Evolutionary conservation across 345 rosid species (phyloP).

Genomic region (Bruguiera sexangula): DNA sequence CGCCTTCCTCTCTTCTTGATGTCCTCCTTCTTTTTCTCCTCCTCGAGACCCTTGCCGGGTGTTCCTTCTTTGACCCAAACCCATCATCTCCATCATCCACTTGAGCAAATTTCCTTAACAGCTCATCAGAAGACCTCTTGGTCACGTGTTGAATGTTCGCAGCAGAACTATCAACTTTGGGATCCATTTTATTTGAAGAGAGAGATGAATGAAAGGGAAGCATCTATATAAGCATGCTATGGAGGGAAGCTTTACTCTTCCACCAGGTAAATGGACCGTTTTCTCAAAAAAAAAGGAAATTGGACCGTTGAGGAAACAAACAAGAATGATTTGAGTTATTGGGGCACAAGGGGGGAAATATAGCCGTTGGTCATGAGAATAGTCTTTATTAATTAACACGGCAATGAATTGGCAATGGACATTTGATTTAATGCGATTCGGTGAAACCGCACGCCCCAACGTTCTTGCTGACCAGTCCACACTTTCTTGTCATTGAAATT

Average conservation of each 20-base stretch:
- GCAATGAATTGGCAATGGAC: conserved; percentile 16
- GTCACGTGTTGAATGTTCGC: conserved; percentile 55
- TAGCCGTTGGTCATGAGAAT: conserved; percentile 42
- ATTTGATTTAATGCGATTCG: neutral
- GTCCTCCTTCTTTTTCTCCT: conserved; percentile 32
- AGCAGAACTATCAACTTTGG: neutral
- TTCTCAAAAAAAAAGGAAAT: conserved; percentile 3
- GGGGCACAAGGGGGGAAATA: conserved; percentile 10
- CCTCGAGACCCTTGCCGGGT: conserved; percentile 16
- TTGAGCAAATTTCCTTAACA: conserved; percentile 72
- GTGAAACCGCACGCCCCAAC: too few relatives aligned
- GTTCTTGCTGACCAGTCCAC: too few relatives aligned
- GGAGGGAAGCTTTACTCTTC: conserved; percentile 6
- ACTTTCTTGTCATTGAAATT: too few relatives aligned
- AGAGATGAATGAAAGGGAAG: neutral
- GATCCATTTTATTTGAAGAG: neutral
- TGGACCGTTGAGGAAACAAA: conserved; percentile 56
- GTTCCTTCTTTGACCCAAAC: conserved; percentile 14
- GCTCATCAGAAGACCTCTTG: conserved; percentile 72
- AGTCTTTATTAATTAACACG: too few relatives aligned
- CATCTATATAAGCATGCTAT: neutral
- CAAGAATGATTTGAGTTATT: conserved; percentile 25
- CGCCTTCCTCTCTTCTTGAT: conserved; percentile 12
- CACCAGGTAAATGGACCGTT: conserved; percentile 57
- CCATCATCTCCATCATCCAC: conserved; percentile 18